Evolutionary conservation across 768 basidiomycete species (phyloP).

Genomic region (Trametes villosa): DNA sequence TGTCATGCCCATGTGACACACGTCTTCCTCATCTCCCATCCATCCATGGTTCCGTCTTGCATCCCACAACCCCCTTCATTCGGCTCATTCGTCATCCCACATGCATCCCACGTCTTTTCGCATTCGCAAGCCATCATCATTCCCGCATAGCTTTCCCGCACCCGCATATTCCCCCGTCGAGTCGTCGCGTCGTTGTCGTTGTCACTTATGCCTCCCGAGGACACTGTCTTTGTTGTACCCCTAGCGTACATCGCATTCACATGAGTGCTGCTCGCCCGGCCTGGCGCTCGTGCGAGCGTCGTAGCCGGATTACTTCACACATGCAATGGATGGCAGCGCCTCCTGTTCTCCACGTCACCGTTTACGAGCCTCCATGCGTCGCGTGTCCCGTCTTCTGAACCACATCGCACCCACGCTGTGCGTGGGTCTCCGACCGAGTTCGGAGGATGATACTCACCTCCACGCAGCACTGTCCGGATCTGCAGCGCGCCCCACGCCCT

Average conservation of each 20-base stretch:
- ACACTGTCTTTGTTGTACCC: conserved; percentile 18
- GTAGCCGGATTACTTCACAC: not conserved
- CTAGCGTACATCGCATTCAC: conserved; percentile 8
- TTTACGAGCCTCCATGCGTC: not conserved
- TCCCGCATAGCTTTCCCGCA: conserved; percentile 11
- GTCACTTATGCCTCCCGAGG: conserved; percentile 10
- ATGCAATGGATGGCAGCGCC: conserved; percentile 16
- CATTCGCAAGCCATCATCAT: conserved; percentile 4
- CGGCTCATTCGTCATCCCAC: conserved; percentile 8
- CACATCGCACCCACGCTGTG: conserved; percentile 10
- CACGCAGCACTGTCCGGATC: not conserved
- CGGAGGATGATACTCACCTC: conserved; percentile 1
- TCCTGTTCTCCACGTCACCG: not conserved
- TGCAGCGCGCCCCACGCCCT: not conserved
- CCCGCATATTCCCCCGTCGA: conserved; percentile 4
- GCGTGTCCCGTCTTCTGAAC: not conserved
- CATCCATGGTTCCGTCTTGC: not conserved
- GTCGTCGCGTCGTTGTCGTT: conserved; percentile 7
- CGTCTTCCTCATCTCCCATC: not conserved
- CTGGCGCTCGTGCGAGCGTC: not conserved
- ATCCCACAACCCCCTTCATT: not conserved
- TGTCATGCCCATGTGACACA: conserved; percentile 15
- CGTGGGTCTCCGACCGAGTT: conserved; percentile 3
- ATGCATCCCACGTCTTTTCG: conserved; percentile 3
- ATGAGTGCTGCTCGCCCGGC: not conserved